A percentile compares a stretch with the other conserved stretches of the same genome.
Conservation (phyloP, 208 protist species). For the Leishmania martiniquensis region DNA sequence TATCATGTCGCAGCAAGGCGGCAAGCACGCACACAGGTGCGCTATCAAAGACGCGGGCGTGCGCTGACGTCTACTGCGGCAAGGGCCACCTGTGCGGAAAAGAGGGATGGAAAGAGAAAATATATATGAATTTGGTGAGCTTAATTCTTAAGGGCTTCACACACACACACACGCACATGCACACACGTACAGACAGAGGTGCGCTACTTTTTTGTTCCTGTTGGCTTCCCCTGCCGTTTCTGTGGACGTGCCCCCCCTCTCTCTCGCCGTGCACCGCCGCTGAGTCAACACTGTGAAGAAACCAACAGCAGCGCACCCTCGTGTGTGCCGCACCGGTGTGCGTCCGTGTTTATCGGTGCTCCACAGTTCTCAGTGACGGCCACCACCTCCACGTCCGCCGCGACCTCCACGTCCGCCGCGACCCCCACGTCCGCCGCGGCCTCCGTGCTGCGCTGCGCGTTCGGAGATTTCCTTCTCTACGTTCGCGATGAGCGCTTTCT, state of each 20-base stretch:
- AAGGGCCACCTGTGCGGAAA: background rate
- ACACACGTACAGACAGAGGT: background rate
- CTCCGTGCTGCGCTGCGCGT: slow-evolving; percentile 56
- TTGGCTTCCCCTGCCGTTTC: background rate
- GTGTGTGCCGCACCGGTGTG: too few relatives aligned
- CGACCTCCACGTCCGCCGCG: slow-evolving; percentile 46
- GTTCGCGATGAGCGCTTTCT: slow-evolving; percentile 66
- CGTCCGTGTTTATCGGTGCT: background rate
- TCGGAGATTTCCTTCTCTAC: slow-evolving; percentile 88
- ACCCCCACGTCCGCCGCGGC: slow-evolving; percentile 43
- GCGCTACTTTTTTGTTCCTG: background rate
- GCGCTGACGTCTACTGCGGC: background rate
- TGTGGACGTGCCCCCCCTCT: too few relatives aligned
- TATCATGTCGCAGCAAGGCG: background rate
- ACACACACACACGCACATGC: background rate
- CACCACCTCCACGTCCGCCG: slow-evolving; percentile 47
- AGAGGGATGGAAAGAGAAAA: slow-evolving; percentile 11
- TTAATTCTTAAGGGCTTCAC: background rate
- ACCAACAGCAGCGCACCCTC: background rate
- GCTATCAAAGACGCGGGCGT: slow-evolving; percentile 1
- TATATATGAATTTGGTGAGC: background rate
- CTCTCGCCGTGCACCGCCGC: background rate
- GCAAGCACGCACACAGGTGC: slow-evolving; percentile 5
- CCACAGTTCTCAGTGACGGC: slow-evolving; percentile 2
- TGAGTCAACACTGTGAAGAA: background rate